A percentile compares a stretch with the other conserved stretches of the same genome.
These are phyloP conservation scores for Scopulariopsis brevicaulis DNA, from an alignment of 2,329 filamentous ascomycete species.

Conservation along the genomic window DNA sequence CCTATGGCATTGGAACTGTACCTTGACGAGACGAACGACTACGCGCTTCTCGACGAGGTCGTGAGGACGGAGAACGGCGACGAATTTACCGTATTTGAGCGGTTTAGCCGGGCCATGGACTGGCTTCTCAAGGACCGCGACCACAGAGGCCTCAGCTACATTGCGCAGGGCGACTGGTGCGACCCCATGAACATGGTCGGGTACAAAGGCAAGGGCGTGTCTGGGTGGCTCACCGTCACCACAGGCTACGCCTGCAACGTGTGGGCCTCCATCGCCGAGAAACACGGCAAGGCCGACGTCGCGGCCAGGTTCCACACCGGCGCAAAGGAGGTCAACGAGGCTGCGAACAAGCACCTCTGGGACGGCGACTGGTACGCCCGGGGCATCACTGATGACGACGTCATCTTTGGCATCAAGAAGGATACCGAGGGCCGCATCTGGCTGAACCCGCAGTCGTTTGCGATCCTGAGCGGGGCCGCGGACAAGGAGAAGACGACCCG, in stretches of 20 bases:
- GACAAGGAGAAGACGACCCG: conserved; percentile 24
- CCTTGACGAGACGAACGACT: conserved; percentile 42
- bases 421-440: conserved; percentile 44
- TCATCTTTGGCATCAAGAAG: conserved; percentile 35
- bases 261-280: conserved; percentile 40
- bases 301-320: conserved; percentile 31
- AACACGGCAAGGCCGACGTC: conserved; percentile 23
- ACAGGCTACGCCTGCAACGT: conserved; percentile 39
- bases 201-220: conserved; percentile 44
- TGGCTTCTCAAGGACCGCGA: conserved; percentile 41
- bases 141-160: conserved; percentile 40
- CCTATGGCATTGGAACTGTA: conserved; percentile 43
- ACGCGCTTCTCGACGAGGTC: conserved; percentile 30
- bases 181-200: conserved; percentile 54
- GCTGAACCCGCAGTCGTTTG: conserved; percentile 46
- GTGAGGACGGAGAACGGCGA: conserved; percentile 29
- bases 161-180: conserved; percentile 49
- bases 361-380: conserved; percentile 44
- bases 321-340: conserved; percentile 33
- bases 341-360: conserved; percentile 41
- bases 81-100: conserved; percentile 38
- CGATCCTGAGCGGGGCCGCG: conserved; percentile 41
- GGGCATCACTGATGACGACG: conserved; percentile 44
- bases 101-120: conserved; percentile 44
- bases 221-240: conserved; percentile 45